Percentiles rank a stretch among this genome's conserved stretches.
Evolutionary conservation across 768 basidiomycete genomes (phyloP).

Genomic region (Suillus tomentosus): DNA sequence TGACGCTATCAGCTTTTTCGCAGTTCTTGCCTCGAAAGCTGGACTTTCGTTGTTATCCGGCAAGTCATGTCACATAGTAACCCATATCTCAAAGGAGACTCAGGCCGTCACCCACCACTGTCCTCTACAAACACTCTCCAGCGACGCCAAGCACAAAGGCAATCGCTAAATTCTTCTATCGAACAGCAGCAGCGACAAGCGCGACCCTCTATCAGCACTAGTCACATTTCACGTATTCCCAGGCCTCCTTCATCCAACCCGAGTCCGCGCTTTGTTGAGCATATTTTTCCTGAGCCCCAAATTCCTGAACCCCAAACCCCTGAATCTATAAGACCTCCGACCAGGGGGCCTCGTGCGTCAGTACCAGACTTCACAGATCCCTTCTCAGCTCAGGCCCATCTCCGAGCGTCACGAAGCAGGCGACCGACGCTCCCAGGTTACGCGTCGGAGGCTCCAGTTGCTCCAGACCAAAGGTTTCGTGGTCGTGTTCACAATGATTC

Average conservation of each 20-base stretch:
- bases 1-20: not conserved
- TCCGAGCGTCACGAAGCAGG: not conserved
- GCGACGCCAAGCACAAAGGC: conserved; percentile 3
- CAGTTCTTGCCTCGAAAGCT: not conserved
- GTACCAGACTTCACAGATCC: not conserved
- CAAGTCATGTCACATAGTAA: conserved; percentile 1
- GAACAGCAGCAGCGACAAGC: not conserved
- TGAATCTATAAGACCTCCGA: not conserved
- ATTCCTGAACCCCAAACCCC: not conserved
- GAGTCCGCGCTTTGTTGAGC: not conserved
- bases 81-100: not conserved
- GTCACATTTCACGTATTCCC: not conserved
- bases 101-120: not conserved
- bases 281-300: not conserved
- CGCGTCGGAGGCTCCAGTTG: not conserved
- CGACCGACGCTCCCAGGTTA: not conserved
- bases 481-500: not conserved
- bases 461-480: not conserved
- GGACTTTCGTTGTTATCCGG: not conserved
- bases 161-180: not conserved
- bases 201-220: not conserved
- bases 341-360: not conserved
- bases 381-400: conserved; percentile 1
- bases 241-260: not conserved
- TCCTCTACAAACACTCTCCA: not conserved